Evolutionary conservation across 208 protist genomes (phyloP), one percentile per base, ranked within the genome.

Genomic region (Strigomonas culicis): DNA sequence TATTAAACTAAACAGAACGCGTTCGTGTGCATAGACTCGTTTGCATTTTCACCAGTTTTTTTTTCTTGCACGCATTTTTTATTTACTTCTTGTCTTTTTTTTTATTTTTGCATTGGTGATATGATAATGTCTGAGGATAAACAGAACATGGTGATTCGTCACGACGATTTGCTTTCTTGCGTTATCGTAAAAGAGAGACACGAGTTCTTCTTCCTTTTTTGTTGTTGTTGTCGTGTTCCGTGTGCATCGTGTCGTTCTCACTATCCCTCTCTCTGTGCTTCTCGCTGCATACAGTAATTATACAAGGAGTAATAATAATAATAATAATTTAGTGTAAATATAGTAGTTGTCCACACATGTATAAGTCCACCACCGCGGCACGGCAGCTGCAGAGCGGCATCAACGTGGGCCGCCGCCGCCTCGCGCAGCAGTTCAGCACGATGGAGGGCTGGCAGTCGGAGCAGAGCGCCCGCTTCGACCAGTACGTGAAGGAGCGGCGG

Each of bases 391-490:
- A 58, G 46, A 82, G 73, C 59, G 80, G 80, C 59, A 89, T 94
- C 59, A 83, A 84, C 62, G 55, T 70, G 11, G 84, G 88, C 4
- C 84, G 88, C 25, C 68, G 77, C 34, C 74, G 66, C 4, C 80
- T 94, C 1, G 83, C 85, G 0, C 62, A 86, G 75, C 85, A 95
- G 79, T 95, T 95, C 59, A 66, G 68, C 49, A 77, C 80, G 4
- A 92, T 95, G 85, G 77, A 89, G 4, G 85, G 88, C 22, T 95
- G 85, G 86, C 85, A 95, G 68, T 25, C 62, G 0, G 60, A 47
- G 11, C 82, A 88, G 49, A 68, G 81, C 59, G 10, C 59, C 25
- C 71, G 83, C 47, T 93, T 95, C 62, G 90, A 95, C 68, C 39
- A 63, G n/a, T 95, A 88, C 59, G 70, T 95, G 4, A 66, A 67